Evolutionary conservation across 2,329 filamentous ascomycete species (phyloP), one percentile per base, ranked within the genome.

Genomic region (Calonectria hawksworthii): DNA sequence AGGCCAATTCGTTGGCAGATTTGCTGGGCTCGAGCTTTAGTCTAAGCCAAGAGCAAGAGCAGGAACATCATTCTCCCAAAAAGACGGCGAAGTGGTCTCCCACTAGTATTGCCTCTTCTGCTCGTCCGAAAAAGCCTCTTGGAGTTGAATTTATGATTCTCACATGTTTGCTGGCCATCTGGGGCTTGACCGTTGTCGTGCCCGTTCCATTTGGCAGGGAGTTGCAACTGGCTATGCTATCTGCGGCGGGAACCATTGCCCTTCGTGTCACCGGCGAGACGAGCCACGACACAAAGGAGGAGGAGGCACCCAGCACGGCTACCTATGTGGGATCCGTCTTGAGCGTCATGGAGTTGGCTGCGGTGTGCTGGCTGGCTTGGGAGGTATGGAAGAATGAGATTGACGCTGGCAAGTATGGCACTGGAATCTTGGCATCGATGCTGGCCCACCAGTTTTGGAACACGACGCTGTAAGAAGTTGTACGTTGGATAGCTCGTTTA

Each of bases 1-100:
- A 88, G 61, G 82, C 87, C 3, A 87, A 85, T 70, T 83, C 84
- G 1, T 71, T 90, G 70, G 87, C 87, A 0, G 87, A 89, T 36
- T 75, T 89, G 23, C 83, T 90, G 66, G 83, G 83, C 52, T 83
- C 86, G 75, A 86, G 86, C 68, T 89, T 90, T 72, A 86, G 79
- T 16, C 74, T 90, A 8, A 83, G 82, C 38, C 81, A 83, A 18
- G 84, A 84, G 10, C 70, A 79, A 13, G 79, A 76, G 2, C 38
- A 79, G 11, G 79, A 76, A 2, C 38, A 75, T 2, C 66, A 47
- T n/a, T 14, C 21, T 13, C 64, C 51, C 5, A n/a, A 44, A 30
- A 68, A 28, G 13, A 21, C 28, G 16, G 51, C 56, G 23, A 59
- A 32, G n/a, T 66, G 78, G 41, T 32, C 30, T 3, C 34, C 65